Conservation (phyloP, 2,329 filamentous ascomycete genomes). For the Coleophoma cylindrospora region DNA sequence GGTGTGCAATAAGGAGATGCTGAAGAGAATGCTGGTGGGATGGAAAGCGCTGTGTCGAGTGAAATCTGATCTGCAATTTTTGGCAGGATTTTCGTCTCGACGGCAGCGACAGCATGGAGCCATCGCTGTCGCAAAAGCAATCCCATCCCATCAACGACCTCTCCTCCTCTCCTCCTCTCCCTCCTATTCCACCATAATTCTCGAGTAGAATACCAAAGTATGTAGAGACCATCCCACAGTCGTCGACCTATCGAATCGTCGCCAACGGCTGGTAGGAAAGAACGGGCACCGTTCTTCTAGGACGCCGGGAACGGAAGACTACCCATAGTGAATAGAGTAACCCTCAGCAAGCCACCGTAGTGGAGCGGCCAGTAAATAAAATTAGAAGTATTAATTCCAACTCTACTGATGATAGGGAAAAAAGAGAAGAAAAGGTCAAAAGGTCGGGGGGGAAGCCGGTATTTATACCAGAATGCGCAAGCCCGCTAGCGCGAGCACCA, state of each 20-base stretch:
- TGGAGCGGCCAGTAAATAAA: constrained; percentile 28
- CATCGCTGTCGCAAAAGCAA: too few relatives aligned
- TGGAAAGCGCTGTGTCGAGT: too few relatives aligned
- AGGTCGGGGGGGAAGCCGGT: not conserved
- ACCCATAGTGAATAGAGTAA: constrained; percentile 28
- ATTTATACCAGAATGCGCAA: not conserved
- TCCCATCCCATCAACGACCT: too few relatives aligned
- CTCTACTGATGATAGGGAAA: constrained; percentile 29
- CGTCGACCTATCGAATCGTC: constrained; percentile 26
- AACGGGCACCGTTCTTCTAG: constrained; percentile 32
- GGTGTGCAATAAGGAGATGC: too few relatives aligned
- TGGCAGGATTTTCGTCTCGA: too few relatives aligned
- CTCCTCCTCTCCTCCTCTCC: too few relatives aligned
- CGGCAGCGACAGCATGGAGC: too few relatives aligned
- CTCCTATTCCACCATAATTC: too few relatives aligned
- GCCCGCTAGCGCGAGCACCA: too few relatives aligned
- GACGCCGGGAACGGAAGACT: constrained; percentile 37
- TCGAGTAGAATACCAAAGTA: constrained; percentile 1
- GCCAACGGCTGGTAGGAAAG: constrained; percentile 36
- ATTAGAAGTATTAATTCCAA: constrained; percentile 32
- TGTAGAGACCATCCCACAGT: constrained; percentile 40
- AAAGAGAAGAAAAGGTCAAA: constrained; percentile 1
- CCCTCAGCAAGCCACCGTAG: constrained; percentile 36
- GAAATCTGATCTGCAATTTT: too few relatives aligned
- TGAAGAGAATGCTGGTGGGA: too few relatives aligned